Base-by-base conservation (phyloP, 2,329 filamentous ascomycete species). In the Dactylonectria estremocensis region DNA sequence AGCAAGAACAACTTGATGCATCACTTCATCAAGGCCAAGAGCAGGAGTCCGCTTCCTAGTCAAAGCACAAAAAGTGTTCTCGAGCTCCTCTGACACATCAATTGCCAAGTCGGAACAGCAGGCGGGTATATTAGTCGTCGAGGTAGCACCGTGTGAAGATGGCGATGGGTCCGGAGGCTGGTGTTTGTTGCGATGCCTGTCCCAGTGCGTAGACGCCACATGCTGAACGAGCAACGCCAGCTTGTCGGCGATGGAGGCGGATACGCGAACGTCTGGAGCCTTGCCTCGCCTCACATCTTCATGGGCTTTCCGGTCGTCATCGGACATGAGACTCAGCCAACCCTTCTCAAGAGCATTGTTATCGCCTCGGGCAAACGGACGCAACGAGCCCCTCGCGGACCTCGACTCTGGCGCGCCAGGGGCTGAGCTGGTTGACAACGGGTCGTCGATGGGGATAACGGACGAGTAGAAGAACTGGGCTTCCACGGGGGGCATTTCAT, bases 401-500 rank as follows among this genome's bases (percentile, higher is more conserved):
- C 83, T 87, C 14, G 86, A 77, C 57, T 91, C 82, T 78, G 85
- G 69, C 79, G 87, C 74, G 24, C 80, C 80, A 77, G 88, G 78
- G 79, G 89, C 77, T 82, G 86, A 80, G 11, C 85, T 82, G 1
- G 92, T 88, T 10, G 92, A 94, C n/a, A 97, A 86, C 24, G 94
- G 94, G 76, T 97, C 95, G 76, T 97, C 95, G 77, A 97, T 95
- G 33, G 94, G 92, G 56, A 95, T 88, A 13, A 90, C 85, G 11
- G 94, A 96, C 14, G 90, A 88, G 80, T 97, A 97, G 81, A 97
- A 97, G 83, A 94, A 97, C 70, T 94, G 93, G 22, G 92, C 87
- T 35, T 87, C 85, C 61, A 92, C 80, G 0, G 89, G 86, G 16
- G 92, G 92, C 24, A 88, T 85, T 60, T 83, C 84, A 61, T 86